phyloP scores from a whole-genome alignment of 2,329 filamentous ascomycete species.

The Arthrobotrys entomopaga region DNA sequence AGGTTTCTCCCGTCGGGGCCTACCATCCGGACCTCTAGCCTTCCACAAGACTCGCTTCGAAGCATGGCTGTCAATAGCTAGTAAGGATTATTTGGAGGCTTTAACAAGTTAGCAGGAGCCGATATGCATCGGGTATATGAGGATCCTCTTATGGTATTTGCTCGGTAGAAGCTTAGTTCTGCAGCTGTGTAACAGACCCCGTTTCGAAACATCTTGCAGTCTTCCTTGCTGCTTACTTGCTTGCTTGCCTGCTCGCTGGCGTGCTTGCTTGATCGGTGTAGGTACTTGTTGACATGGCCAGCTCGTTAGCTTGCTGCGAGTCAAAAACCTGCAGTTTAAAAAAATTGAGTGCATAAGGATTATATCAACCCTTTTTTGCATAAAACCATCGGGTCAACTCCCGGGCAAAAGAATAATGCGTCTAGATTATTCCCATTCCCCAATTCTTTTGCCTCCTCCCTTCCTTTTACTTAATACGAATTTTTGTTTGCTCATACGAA shows the following conservation, averaged over 20 bases:
- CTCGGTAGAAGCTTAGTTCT: no score
- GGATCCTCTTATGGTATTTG: constrained; percentile 18
- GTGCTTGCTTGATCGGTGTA: no score
- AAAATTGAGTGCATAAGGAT: constrained; percentile 33
- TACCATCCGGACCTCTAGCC: no score
- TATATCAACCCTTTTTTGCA: constrained; percentile 24
- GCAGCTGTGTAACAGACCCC: constrained; percentile 14
- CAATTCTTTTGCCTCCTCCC: not conserved
- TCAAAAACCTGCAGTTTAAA: constrained; percentile 24
- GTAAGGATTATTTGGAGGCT: constrained; percentile 5
- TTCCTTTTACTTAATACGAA: not conserved
- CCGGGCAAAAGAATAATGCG: not conserved
- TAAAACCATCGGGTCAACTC: constrained; percentile 33
- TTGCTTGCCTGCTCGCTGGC: no score
- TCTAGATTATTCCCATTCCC: no score
- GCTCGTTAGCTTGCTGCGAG: constrained; percentile 3
- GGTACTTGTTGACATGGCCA: no score
- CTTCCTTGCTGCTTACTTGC: no score
- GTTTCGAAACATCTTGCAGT: not conserved
- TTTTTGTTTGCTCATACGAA: not conserved
- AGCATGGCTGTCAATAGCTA: not conserved
- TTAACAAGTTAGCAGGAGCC: not conserved
- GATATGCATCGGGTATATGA: constrained; percentile 23
- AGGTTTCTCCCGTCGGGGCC: no score
- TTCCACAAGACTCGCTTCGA: no score